Evolutionary conservation across 2,329 filamentous ascomycete genomes (phyloP).

Genomic region (Coniochaeta ligniaria): DNA sequence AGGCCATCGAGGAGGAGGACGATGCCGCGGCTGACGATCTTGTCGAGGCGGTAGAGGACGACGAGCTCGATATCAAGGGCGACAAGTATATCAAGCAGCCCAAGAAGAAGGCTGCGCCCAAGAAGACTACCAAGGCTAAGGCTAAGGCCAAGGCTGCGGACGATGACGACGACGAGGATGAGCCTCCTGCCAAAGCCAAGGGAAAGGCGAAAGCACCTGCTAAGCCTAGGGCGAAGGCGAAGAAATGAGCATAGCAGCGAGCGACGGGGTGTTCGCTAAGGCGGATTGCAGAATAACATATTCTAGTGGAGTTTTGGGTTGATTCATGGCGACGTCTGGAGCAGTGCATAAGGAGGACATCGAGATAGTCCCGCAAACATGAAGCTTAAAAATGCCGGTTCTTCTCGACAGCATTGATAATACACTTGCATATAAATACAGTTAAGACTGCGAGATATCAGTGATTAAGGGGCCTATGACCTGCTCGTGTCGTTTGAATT

Average conservation of each 20-base stretch:
- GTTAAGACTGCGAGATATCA: no score
- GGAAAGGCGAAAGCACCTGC: background rate
- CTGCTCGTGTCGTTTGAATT: no score
- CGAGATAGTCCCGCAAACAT: background rate
- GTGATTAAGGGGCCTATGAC: no score
- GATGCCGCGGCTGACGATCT: slow-evolving; percentile 54
- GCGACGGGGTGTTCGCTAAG: background rate
- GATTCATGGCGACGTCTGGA: background rate
- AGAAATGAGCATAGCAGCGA: background rate
- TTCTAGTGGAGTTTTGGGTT: background rate
- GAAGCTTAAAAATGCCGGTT: no score
- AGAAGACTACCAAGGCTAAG: slow-evolving; percentile 15
- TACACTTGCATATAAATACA: no score
- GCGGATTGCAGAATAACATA: background rate
- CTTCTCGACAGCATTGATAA: no score
- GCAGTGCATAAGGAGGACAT: background rate
- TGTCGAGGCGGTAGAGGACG: slow-evolving; percentile 60
- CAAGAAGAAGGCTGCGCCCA: slow-evolving; percentile 56
- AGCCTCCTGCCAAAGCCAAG: background rate
- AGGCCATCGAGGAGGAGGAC: slow-evolving; percentile 90
- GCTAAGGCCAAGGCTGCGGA: background rate
- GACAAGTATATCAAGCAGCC: slow-evolving; percentile 95
- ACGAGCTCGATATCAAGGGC: slow-evolving; percentile 77
- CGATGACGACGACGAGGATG: background rate
- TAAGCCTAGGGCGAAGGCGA: background rate